These are phyloP conservation scores for Talaromyces sp. DNA, from an alignment of 2,329 filamentous ascomycete genomes.

Conservation along the genomic window DNA sequence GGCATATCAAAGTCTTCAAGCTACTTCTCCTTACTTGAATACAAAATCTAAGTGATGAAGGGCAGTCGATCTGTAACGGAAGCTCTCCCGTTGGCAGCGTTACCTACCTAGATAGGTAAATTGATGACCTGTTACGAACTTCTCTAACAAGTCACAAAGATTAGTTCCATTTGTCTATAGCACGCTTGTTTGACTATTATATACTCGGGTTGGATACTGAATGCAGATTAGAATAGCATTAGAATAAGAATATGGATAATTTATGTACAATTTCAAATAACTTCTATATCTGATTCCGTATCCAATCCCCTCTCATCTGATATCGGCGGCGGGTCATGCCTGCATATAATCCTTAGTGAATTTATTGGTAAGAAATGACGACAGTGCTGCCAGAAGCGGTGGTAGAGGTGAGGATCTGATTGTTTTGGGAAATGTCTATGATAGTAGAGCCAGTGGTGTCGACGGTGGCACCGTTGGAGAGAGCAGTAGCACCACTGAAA, in stretches of 20 bases:
- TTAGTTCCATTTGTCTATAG: neutral
- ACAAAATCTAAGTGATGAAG: neutral
- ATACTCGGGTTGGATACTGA: too few relatives aligned
- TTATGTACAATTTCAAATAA: constrained; percentile 4
- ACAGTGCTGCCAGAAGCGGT: constrained; percentile 14
- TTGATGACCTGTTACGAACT: neutral
- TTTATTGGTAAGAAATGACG: constrained; percentile 10
- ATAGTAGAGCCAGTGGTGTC: constrained; percentile 26
- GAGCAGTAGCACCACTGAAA: constrained; percentile 34
- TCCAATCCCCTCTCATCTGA: neutral
- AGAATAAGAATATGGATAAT: constrained; percentile 3
- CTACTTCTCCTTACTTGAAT: neutral
- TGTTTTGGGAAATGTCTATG: constrained; percentile 48
- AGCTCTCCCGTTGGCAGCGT: too few relatives aligned
- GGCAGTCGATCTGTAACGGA: neutral
- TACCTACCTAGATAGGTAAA: too few relatives aligned
- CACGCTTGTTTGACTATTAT: neutral
- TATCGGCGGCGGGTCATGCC: too few relatives aligned
- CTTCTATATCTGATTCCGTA: neutral
- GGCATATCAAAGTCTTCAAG: neutral
- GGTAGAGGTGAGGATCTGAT: constrained; percentile 12
- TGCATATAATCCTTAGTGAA: neutral
- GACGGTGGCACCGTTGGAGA: constrained; percentile 20
- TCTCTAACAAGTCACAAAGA: neutral
- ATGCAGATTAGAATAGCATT: constrained; percentile 8